Evolutionary conservation across 1,284 basidiomycete genomes (phyloP).

Genomic region (Apiotrichum siamense): DNA sequence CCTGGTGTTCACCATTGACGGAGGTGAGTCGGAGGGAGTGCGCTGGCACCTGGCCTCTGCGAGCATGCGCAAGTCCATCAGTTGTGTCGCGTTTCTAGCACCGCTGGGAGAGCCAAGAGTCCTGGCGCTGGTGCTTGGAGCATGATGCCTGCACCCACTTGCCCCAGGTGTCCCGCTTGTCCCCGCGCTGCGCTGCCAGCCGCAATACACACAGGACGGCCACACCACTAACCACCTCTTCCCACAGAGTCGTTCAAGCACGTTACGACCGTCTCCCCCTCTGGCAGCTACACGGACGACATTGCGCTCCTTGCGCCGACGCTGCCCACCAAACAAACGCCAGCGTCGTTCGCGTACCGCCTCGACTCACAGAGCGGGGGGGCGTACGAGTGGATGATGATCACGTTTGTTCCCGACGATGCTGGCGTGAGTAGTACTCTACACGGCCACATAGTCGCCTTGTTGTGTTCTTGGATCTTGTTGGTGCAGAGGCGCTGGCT

Average conservation of each 20-base stretch:
- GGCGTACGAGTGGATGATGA: slow-evolving; percentile 46
- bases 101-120: too few relatives aligned
- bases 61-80: too few relatives aligned
- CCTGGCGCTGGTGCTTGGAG: too few relatives aligned
- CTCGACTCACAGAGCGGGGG: slow-evolving; percentile 37
- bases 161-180: too few relatives aligned
- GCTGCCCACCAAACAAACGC: slow-evolving; percentile 38
- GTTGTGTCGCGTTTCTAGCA: too few relatives aligned
- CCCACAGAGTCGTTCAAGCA: slow-evolving; percentile 35
- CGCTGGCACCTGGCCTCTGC: background rate
- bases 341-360: slow-evolving; percentile 44
- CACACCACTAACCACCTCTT: background rate
- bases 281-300: slow-evolving; percentile 39
- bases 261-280: slow-evolving; percentile 28
- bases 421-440: slow-evolving; percentile 34
- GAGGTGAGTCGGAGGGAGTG: slow-evolving; percentile 30
- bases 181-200: too few relatives aligned
- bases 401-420: slow-evolving; percentile 47
- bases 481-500: too few relatives aligned
- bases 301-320: slow-evolving; percentile 33
- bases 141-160: too few relatives aligned
- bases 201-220: too few relatives aligned
- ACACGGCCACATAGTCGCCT: background rate
- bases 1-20: slow-evolving; percentile 44
- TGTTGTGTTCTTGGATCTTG: background rate